A percentile compares a stretch with the other conserved stretches of the same genome.
Evolutionary conservation across 306 rosid genomes (phyloP).

Genomic region (Sesbania bispinosa): DNA sequence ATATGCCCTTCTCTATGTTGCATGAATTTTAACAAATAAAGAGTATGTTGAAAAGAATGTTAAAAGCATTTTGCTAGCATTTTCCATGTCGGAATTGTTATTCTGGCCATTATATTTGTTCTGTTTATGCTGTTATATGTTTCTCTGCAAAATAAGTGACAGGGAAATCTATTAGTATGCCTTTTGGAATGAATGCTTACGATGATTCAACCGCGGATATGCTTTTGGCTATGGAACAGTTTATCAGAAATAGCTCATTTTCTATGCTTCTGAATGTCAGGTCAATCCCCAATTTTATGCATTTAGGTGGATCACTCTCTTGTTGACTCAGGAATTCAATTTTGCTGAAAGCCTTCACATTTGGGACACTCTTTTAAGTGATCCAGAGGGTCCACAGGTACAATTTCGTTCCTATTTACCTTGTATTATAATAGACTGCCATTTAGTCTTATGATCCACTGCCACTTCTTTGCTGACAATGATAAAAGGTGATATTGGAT

Average conservation of each 20-base stretch:
- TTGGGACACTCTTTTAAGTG: slow-evolving; percentile 95
- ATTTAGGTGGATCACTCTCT: slow-evolving; percentile 98
- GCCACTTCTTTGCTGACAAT: background rate
- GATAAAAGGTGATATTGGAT: no score
- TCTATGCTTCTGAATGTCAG: slow-evolving; percentile 44
- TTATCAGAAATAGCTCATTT: slow-evolving; percentile 31
- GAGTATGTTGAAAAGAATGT: no score
- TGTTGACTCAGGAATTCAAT: slow-evolving; percentile 95
- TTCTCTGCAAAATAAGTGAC: background rate
- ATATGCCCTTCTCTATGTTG: background rate
- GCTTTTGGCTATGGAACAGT: slow-evolving; percentile 3
- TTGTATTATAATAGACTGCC: background rate
- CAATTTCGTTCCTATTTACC: background rate
- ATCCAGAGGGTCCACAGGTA: slow-evolving; percentile 96
- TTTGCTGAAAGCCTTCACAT: slow-evolving; percentile 94
- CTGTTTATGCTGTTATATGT: background rate
- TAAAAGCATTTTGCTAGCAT: no score
- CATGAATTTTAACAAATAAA: no score
- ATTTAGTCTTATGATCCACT: background rate
- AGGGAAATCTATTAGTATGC: background rate
- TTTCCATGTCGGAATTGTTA: no score
- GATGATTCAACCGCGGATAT: slow-evolving; percentile 1
- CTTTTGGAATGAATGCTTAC: background rate
- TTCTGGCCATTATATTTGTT: background rate
- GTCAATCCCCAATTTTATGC: slow-evolving; percentile 99